A percentile compares a stretch with the other conserved stretches of the same genome.
Evolutionary conservation across 768 basidiomycete species (phyloP).

Genomic region (Filobasidium wieringae): DNA sequence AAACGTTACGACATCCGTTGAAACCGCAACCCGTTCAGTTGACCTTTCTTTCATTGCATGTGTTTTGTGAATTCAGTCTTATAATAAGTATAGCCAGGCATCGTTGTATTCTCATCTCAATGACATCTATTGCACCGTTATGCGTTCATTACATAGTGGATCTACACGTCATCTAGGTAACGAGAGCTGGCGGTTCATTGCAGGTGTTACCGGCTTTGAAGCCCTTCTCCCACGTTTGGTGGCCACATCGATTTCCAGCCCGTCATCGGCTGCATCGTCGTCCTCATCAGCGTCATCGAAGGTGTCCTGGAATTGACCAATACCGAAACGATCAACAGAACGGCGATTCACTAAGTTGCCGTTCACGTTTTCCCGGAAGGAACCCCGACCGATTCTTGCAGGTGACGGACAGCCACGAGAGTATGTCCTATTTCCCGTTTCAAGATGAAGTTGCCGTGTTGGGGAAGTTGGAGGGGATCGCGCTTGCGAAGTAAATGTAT

Average conservation of each 20-base stretch:
- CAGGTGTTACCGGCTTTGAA: slow-evolving; percentile 18
- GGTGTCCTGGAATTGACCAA: background rate
- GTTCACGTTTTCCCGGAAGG: background rate
- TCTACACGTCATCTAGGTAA: too few species aligned
- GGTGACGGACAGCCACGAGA: slow-evolving; percentile 2
- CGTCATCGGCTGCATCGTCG: slow-evolving; percentile 22
- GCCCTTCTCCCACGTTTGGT: slow-evolving; percentile 22
- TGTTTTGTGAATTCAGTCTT: too few species aligned
- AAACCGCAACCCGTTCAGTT: too few species aligned
- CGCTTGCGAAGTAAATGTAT: background rate
- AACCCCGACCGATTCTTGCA: slow-evolving; percentile 12
- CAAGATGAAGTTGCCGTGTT: background rate
- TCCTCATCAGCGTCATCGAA: slow-evolving; percentile 10
- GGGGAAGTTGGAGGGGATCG: background rate
- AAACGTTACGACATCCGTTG: too few species aligned
- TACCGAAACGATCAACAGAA: background rate
- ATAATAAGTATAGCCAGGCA: too few species aligned
- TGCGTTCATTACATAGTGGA: too few species aligned
- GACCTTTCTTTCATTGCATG: too few species aligned
- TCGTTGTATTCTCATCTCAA: too few species aligned
- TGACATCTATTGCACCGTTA: too few species aligned
- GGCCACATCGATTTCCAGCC: slow-evolving; percentile 27
- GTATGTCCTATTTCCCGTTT: background rate
- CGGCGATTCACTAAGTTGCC: background rate
- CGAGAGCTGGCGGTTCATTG: background rate